phyloP scores from a whole-genome alignment of 108 stramenopile species.

The Fragilariopsis cylindrus region DNA sequence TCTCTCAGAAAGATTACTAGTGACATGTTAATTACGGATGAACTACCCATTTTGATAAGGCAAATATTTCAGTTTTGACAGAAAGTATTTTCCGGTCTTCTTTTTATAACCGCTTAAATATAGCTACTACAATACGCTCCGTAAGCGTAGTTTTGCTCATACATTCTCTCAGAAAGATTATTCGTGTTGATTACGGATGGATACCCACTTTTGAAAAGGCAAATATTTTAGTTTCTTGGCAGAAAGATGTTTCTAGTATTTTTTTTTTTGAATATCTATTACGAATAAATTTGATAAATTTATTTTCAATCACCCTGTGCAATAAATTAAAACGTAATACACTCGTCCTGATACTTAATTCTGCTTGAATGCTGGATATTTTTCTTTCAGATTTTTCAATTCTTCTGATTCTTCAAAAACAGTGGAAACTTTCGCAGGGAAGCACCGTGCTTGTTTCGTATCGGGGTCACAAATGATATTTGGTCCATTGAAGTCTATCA shows the following conservation, averaged over 20 bases:
- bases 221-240: background rate
- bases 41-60: background rate
- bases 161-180: background rate
- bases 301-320: background rate
- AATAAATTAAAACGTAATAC: no score
- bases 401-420: conserved; percentile 37
- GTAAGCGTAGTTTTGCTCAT: conserved; percentile 9
- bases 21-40: no score
- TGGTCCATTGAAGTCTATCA: conserved; percentile 42
- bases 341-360: conserved; percentile 22
- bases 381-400: conserved; percentile 47
- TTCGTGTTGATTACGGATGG: no score
- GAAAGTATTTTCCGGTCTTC: no score
- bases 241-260: no score
- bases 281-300: background rate
- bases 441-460: conserved; percentile 18
- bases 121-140: conserved; percentile 26
- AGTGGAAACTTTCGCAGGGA: conserved; percentile 27
- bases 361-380: conserved; percentile 56
- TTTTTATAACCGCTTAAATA: conserved; percentile 45
- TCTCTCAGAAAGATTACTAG: background rate
- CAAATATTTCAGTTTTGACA: background rate
- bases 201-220: background rate
- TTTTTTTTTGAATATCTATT: no score
- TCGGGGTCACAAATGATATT: conserved; percentile 32